These are phyloP conservation scores for Phytophthora agathidicida DNA, from an alignment of 352 stramenopile genomes.

Conservation along the genomic window DNA sequence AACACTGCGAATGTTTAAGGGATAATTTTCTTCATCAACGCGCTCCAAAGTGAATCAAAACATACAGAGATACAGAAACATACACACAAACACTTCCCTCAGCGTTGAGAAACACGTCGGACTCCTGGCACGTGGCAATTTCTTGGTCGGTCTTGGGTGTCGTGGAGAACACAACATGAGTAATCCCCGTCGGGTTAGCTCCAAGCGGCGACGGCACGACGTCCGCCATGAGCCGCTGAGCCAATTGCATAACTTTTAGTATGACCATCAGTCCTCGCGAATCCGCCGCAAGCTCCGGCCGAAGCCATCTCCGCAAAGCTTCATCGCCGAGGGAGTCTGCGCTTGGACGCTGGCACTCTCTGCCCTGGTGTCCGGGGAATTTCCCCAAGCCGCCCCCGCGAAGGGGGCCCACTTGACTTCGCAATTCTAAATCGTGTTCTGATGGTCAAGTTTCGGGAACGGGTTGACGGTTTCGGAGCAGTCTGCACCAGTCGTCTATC, in stretches of 20 bases:
- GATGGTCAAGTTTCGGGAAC: constrained; percentile 5
- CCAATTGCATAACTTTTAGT: constrained; percentile 94
- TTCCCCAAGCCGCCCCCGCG: constrained; percentile 80
- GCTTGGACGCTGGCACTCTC: constrained; percentile 85
- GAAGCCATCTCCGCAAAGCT: constrained; percentile 62
- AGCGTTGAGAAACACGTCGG: constrained; percentile 55
- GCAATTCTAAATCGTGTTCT: constrained; percentile 94
- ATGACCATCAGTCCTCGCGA: constrained; percentile 88
- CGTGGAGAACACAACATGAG: constrained; percentile 93
- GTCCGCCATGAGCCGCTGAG: constrained; percentile 64
- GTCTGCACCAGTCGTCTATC: constrained; percentile 29
- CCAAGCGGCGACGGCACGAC: constrained; percentile 72
- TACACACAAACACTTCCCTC: constrained; percentile 12
- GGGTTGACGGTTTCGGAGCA: neutral
- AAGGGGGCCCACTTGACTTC: constrained; percentile 77
- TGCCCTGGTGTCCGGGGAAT: constrained; percentile 91
- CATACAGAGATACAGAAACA: constrained; percentile 11
- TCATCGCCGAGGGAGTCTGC: constrained; percentile 77
- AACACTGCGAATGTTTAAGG: constrained; percentile 90
- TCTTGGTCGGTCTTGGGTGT: constrained; percentile 64
- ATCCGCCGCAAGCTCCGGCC: constrained; percentile 48
- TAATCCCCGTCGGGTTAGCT: constrained; percentile 93
- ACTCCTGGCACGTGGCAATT: constrained; percentile 8
- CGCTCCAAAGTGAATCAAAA: constrained; percentile 38
- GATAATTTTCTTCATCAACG: constrained; percentile 78